A percentile compares a stretch with the other conserved stretches of the same genome.
phyloP scores from a whole-genome alignment of 176 grass and related monocot genomes.

The Eleusine indica region DNA sequence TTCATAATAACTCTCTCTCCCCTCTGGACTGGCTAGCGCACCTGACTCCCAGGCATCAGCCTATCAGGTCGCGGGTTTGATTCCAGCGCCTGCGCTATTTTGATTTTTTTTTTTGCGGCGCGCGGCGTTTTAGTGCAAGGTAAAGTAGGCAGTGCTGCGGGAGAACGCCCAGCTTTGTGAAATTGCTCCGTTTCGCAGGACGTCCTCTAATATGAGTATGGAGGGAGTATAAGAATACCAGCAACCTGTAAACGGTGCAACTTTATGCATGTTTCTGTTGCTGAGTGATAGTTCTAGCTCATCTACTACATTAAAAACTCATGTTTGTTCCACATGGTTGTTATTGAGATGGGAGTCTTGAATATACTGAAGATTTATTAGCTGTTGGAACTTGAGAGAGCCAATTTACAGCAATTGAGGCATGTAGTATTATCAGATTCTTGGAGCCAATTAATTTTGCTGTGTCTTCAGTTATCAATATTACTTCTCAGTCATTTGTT shows the following conservation, averaged over 20 bases:
- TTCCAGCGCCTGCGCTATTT: no score
- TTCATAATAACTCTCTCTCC: no score
- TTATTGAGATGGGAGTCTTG: neutral
- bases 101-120: no score
- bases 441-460: constrained; percentile 21
- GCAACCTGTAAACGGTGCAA: neutral
- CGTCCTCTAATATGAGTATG: no score
- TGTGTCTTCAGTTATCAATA: neutral
- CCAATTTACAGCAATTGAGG: constrained; percentile 3
- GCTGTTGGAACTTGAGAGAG: neutral
- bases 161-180: no score
- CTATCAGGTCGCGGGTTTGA: no score
- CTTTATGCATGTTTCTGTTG: neutral
- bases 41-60: no score
- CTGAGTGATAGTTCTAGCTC: no score
- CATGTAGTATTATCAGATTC: neutral
- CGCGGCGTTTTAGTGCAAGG: no score
- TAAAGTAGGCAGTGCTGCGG: no score
- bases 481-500: neutral
- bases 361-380: constrained; percentile 5
- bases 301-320: neutral
- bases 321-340: neutral
- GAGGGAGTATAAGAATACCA: neutral
- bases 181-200: no score
- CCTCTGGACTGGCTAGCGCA: no score